These are phyloP conservation scores for Digitaria exilis DNA, from an alignment of 202 grass and related monocot genomes.

Conservation along the genomic window DNA sequence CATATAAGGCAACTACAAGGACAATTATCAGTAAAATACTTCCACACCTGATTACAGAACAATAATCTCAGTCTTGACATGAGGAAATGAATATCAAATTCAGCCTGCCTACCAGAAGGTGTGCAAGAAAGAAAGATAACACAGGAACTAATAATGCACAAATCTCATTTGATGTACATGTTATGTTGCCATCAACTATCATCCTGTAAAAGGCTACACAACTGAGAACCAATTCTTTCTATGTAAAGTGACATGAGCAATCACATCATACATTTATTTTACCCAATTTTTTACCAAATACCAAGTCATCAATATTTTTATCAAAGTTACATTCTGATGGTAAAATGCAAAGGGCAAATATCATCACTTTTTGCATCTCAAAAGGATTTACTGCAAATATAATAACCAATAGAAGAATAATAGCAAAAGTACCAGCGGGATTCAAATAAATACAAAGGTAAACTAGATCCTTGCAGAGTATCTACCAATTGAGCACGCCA, in stretches of 20 bases:
- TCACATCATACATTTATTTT: background rate
- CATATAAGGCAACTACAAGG: constrained; percentile 9
- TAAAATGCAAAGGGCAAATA: background rate
- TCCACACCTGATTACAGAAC: background rate
- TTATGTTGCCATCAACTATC: background rate
- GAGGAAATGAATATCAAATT: background rate
- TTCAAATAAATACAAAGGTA: constrained; percentile 2
- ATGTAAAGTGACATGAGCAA: constrained; percentile 16
- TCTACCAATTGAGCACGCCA: background rate
- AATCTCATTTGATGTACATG: background rate
- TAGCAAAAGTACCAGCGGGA: background rate
- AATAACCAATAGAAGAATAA: background rate
- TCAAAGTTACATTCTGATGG: background rate
- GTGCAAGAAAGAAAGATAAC: constrained; percentile 8
- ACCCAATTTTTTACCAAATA: background rate
- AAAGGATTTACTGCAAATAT: background rate
- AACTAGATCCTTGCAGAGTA: background rate
- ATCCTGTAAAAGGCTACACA: background rate
- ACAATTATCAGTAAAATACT: constrained; percentile 19
- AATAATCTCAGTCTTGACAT: background rate
- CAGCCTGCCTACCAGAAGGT: background rate
- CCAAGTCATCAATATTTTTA: background rate
- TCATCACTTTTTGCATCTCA: background rate
- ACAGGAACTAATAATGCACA: background rate
- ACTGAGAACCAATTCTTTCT: background rate